These are phyloP conservation scores for Zymoseptoria ardabiliae DNA, from an alignment of 2,329 filamentous ascomycete species.

Conservation along the genomic window DNA sequence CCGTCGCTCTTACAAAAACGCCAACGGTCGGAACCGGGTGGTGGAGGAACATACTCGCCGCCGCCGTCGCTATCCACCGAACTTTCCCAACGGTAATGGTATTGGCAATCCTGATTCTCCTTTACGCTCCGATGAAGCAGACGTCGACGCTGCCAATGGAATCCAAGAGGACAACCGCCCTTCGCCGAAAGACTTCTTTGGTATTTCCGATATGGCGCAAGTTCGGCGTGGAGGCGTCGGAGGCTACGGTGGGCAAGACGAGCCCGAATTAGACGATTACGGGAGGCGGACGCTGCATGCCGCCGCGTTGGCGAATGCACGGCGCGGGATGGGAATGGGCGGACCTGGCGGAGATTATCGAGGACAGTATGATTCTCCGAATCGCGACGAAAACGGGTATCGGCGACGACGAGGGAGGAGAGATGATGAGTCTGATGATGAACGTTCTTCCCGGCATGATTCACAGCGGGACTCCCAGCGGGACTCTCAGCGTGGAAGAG, in stretches of 20 bases:
- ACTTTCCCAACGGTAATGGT: not conserved
- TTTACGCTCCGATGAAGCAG: not conserved
- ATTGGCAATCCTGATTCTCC: not conserved
- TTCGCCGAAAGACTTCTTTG: not conserved
- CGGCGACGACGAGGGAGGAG: not conserved
- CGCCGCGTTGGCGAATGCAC: not conserved
- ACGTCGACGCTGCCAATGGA: not conserved
- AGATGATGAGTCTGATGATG: not conserved
- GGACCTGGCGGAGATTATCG: not conserved
- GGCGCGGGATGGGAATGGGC: not conserved
- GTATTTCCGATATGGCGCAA: not conserved
- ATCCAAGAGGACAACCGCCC: not conserved
- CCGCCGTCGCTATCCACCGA: not conserved
- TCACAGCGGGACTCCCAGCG: not conserved
- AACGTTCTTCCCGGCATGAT: not conserved
- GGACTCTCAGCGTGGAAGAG: not conserved
- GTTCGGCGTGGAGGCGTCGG: not conserved
- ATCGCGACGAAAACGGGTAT: not conserved
- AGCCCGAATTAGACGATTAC: not conserved
- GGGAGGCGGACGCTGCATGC: not conserved
- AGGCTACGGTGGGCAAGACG: not conserved
- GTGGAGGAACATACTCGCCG: not conserved
- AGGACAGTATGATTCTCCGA: not conserved
- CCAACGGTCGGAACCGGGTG: not conserved
- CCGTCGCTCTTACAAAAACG: not conserved